These are phyloP conservation scores for Lipomyces orientalis DNA, from an alignment of 805 yeast genomes.

Conservation along the genomic window DNA sequence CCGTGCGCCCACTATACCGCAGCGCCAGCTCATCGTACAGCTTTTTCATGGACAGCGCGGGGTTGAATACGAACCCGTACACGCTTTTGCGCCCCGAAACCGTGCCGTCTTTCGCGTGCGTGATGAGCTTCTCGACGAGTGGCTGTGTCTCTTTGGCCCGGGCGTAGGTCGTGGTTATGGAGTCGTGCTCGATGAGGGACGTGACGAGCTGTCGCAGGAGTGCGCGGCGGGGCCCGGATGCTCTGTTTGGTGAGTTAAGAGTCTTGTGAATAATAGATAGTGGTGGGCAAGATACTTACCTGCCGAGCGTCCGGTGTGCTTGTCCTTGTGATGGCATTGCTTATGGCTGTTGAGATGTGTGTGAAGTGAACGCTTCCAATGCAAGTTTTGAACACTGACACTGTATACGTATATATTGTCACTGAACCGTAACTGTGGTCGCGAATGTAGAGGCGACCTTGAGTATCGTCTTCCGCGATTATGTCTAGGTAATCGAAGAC, in stretches of 20 bases:
- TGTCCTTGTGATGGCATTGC: slow-evolving; percentile 37
- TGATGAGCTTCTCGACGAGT: slow-evolving; percentile 66
- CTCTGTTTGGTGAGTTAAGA: slow-evolving; percentile 2
- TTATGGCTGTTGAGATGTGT: slow-evolving; percentile 1
- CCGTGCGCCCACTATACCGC: slow-evolving; percentile 65
- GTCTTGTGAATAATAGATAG: background rate
- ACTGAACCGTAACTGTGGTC: background rate
- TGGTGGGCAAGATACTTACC: slow-evolving; percentile 17
- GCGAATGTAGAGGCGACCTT: background rate
- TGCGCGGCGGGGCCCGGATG: slow-evolving; percentile 33
- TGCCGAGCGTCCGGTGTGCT: slow-evolving; percentile 33
- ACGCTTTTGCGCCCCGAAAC: slow-evolving; percentile 42
- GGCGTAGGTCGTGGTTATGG: slow-evolving; percentile 73
- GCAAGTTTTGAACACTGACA: background rate
- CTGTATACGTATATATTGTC: background rate
- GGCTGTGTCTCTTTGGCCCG: slow-evolving; percentile 74
- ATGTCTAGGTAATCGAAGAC: background rate
- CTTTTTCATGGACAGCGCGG: slow-evolving; percentile 62
- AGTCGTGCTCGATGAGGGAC: slow-evolving; percentile 70
- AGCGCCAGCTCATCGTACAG: slow-evolving; percentile 67
- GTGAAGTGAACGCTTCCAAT: background rate
- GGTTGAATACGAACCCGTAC: slow-evolving; percentile 54
- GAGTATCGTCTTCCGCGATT: background rate
- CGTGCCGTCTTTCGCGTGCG: slow-evolving; percentile 56
- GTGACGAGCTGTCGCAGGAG: slow-evolving; percentile 65